Percentiles rank a stretch among this genome's conserved stretches.
Conservation (phyloP, 495 filamentous ascomycete genomes). For the Podospora pseudopauciseta region DNA sequence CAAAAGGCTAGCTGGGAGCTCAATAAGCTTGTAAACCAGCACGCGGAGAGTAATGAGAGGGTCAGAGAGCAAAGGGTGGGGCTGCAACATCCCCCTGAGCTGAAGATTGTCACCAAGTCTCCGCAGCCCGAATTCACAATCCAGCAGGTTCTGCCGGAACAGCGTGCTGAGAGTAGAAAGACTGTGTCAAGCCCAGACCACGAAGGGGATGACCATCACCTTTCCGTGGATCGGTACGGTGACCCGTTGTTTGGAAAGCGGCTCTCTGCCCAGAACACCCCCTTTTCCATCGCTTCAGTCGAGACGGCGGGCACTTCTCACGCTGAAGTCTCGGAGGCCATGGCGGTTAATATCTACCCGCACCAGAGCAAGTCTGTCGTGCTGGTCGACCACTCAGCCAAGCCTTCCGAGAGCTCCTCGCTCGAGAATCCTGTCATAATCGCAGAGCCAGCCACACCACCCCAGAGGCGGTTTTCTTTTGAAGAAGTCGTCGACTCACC, state of each 20-base stretch:
- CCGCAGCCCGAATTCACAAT: slow-evolving; percentile 15
- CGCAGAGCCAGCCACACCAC: slow-evolving; percentile 42
- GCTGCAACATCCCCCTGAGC: background rate
- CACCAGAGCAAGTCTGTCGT: slow-evolving; percentile 83
- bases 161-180: slow-evolving; percentile 13
- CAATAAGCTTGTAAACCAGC: slow-evolving; percentile 27
- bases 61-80: background rate
- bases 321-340: slow-evolving; percentile 69
- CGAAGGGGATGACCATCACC: slow-evolving; percentile 20
- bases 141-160: slow-evolving; percentile 34
- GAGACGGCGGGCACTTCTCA: slow-evolving; percentile 51
- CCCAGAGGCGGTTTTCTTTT: slow-evolving; percentile 44
- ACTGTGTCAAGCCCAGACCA: slow-evolving; percentile 7
- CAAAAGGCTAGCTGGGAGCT: slow-evolving; percentile 29
- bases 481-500: slow-evolving; percentile 61
- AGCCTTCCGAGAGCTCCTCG: slow-evolving; percentile 36
- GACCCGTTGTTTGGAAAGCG: slow-evolving; percentile 54
- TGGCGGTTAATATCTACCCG: slow-evolving; percentile 75
- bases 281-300: slow-evolving; percentile 57
- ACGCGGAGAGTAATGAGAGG: background rate
- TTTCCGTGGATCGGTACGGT: slow-evolving; percentile 46
- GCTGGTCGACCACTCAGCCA: slow-evolving; percentile 66
- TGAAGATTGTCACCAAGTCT: background rate
- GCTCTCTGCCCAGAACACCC: slow-evolving; percentile 52
- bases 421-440: slow-evolving; percentile 30